A percentile compares a stretch with the other conserved stretches of the same genome.
Conservation (phyloP, 2,329 filamentous ascomycete species). For the Westerdykella aurantiaca region DNA sequence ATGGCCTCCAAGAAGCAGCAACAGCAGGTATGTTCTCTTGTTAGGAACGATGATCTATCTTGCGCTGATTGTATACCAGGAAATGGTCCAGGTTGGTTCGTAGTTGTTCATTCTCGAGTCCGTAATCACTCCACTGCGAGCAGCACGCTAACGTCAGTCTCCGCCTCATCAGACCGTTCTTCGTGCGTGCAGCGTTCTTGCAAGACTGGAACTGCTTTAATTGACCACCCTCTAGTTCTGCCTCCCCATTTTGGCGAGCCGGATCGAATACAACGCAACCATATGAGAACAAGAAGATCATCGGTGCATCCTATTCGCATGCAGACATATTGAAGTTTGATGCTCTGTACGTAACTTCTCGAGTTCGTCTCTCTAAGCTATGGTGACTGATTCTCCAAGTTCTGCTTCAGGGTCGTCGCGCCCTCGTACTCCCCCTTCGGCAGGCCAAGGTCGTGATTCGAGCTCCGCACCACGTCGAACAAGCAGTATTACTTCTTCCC, state of each 20-base stretch:
- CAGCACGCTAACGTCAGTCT: conserved; percentile 34
- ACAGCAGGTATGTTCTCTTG: conserved; percentile 35
- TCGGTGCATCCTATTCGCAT: conserved; percentile 94
- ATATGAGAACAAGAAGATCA: conserved; percentile 60
- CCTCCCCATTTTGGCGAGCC: conserved; percentile 81
- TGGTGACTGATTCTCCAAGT: conserved; percentile 38
- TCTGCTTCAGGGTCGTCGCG: conserved; percentile 57
- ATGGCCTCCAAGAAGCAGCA: conserved; percentile 46
- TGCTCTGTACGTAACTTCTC: conserved; percentile 54
- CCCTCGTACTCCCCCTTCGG: conserved; percentile 66
- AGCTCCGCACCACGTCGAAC: conserved; percentile 52
- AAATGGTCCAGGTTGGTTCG: conserved; percentile 99
- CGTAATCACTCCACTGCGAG: conserved; percentile 19
- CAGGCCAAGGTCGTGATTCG: conserved; percentile 55
- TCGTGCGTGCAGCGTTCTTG: conserved; percentile 24
- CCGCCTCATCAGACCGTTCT: conserved; percentile 29
- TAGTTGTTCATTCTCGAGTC: conserved; percentile 33
- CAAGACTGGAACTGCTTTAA: not conserved
- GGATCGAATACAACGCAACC: conserved; percentile 46
- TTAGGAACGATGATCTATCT: not conserved
- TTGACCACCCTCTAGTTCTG: conserved; percentile 52
- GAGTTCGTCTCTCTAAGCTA: conserved; percentile 1
- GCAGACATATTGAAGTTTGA: conserved; percentile 89
- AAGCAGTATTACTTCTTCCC: conserved; percentile 51
- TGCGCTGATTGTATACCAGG: conserved; percentile 49